These are phyloP conservation scores for Gaertneriomyces sp. DNA, from an alignment of 192 early-diverging fungal species.

Conservation along the genomic window DNA sequence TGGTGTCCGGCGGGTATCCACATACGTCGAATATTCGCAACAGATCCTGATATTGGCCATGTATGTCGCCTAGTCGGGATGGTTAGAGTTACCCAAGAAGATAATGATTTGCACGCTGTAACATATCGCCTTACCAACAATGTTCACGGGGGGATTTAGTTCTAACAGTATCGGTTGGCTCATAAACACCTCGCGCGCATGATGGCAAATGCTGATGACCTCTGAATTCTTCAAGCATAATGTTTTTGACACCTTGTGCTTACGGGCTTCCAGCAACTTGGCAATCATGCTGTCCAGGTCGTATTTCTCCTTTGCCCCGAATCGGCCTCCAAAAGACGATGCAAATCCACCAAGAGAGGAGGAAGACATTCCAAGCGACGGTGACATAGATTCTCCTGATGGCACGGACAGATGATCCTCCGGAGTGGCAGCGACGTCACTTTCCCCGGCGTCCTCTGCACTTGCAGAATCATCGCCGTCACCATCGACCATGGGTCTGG, in stretches of 20 bases:
- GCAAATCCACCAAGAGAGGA: background rate
- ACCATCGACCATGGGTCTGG: background rate
- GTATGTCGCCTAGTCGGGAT: constrained; percentile 77
- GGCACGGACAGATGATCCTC: background rate
- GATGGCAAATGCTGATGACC: constrained; percentile 79
- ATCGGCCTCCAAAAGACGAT: constrained; percentile 23
- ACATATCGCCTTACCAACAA: constrained; percentile 35
- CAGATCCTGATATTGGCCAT: constrained; percentile 93
- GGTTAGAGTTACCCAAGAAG: background rate
- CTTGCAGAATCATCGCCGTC: background rate
- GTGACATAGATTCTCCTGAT: background rate
- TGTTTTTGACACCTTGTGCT: constrained; percentile 58
- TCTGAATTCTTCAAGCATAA: constrained; percentile 83
- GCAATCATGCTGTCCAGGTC: constrained; percentile 86
- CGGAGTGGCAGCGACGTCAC: background rate
- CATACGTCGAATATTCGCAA: constrained; percentile 89
- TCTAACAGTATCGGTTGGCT: constrained; percentile 70
- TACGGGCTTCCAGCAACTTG: constrained; percentile 74
- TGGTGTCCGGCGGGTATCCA: constrained; percentile 86
- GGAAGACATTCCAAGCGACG: constrained; percentile 9
- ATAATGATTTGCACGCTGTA: background rate
- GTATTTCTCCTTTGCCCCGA: constrained; percentile 54
- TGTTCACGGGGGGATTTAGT: constrained; percentile 45
- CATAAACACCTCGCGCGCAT: constrained; percentile 84
- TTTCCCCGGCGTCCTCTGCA: background rate